Evolutionary conservation across 495 filamentous ascomycete species (phyloP), one percentile per base, ranked within the genome.

Genomic region (Penicillium atrosanguineum): DNA sequence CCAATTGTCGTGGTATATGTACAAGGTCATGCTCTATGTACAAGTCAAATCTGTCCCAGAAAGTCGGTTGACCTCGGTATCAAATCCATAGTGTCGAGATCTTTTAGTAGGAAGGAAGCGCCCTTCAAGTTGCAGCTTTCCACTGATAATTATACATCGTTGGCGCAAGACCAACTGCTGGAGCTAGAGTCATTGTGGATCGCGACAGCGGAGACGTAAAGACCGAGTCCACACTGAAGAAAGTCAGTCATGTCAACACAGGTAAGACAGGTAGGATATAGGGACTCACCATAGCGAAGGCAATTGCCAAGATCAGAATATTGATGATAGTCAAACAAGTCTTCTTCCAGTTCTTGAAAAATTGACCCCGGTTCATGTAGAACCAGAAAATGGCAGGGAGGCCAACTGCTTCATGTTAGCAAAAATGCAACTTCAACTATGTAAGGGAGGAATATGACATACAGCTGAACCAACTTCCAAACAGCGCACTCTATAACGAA

Each of bases 381-480:
- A 76, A 48, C 74, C 75, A 74, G 52, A 74, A 75, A 6, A 75
- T 61, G 11, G 70, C 69, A 49, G 67, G 68, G 7, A 74, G 57
- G 5, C 75, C 73, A 26, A 67, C 66, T 67, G 25, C 16, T 6
- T 44, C 12, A 23, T 51, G 40, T 44, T 44, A 43, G 48, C 20
- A n/a, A 44, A 16, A 2, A 19, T 7, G 3, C 6, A 15, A 9
- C 2, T 2, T 18, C 16, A 7, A 47, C n/a, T 11, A 1, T n/a
- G 1, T 1, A 4, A 46, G 44, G 11, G 31, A 14, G 15, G 38
- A 21, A 8, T n/a, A 3, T 6, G 23, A 51, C 66, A 43, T 63
- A 69, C 63, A 73, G 53, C 71, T 76, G 47, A 78, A 76, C 73
- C 69, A 73, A 53, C 58, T 68, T 31, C 67, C 70, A 31, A 73